Base-by-base conservation (phyloP, 805 yeast genomes). In the Pichia rugopelliculosa region DNA sequence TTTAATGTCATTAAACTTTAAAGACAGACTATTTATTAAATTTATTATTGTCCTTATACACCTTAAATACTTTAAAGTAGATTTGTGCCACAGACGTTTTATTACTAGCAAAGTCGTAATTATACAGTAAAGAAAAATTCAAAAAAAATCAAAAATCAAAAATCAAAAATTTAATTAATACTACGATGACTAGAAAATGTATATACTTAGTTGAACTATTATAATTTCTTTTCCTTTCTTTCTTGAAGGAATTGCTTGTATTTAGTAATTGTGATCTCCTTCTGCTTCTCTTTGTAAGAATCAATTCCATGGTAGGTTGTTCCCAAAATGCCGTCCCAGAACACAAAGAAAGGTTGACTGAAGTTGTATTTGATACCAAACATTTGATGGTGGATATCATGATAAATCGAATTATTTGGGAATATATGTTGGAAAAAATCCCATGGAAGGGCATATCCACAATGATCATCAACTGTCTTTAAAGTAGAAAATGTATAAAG, bases 401-500 rank as follows among this genome's bases (percentile, higher is more conserved):
- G 99, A 66, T 89, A 93, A 27, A 89, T 84, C 13, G 98, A 85
- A 62, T 93, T 89, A 70, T 93, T 93, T 53, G 97, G 98, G 77
- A 93, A 93, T 21, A 91, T 48, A 39, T 80, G 62, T 72, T 93
- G 99, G 74, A 93, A 85, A 21, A 90, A 80, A 66, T 93, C 99
- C 64, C 72, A 85, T 15, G 98, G 98, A 47, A 93, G 72, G 25
- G 90, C 80, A 66, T 91, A 93, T n/a, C 99, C 99, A 66, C 98
- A 93, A 68, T 93, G 99, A 65, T 93, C 99, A 64, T 93, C 98
- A 43, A 93, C 96, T 1, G 99, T 93, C 67, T 93, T 93, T 77
- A 93, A 67, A 2, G 99, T 93, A 15, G 96, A 87, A 64, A 93
- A 87, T 2, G 91, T 80, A 67, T 74, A 93, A 47, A 93, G 69